Conservation (phyloP, 2,329 filamentous ascomycete genomes). For the Penicillium sumatraense region DNA sequence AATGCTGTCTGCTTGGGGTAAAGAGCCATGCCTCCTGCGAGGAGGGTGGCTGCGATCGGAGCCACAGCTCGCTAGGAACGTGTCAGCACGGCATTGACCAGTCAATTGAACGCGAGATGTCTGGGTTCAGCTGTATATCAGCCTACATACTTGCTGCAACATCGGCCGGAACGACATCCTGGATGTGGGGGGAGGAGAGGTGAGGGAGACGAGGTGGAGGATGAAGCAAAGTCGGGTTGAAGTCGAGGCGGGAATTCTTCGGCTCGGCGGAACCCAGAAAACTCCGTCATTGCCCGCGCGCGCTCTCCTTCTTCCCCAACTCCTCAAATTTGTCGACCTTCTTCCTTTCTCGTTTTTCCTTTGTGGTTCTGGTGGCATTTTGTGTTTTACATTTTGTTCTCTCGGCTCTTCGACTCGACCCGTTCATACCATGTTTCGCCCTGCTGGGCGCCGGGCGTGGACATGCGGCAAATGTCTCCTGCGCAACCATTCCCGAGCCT, state of each 20-base stretch:
- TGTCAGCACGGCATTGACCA: slow-evolving; percentile 30
- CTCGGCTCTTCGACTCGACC: slow-evolving; percentile 7
- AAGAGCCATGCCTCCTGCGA: slow-evolving; percentile 45
- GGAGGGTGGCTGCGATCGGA: slow-evolving; percentile 45
- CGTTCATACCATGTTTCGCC: slow-evolving; percentile 21
- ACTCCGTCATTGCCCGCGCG: slow-evolving; percentile 37
- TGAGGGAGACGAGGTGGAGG: slow-evolving; percentile 6
- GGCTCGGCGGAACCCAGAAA: slow-evolving; percentile 32
- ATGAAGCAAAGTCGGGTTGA: slow-evolving; percentile 26
- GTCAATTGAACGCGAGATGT: slow-evolving; percentile 16
- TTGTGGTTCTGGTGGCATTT: not conserved
- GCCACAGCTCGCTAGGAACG: slow-evolving; percentile 41
- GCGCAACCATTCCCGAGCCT: slow-evolving; percentile 31
- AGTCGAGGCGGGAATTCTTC: slow-evolving; percentile 34
- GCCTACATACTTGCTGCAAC: slow-evolving; percentile 42
- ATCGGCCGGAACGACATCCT: slow-evolving; percentile 48
- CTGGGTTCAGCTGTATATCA: not conserved
- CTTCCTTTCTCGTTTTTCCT: too few species aligned
- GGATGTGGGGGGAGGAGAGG: slow-evolving; percentile 28
- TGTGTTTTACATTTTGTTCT: slow-evolving; percentile 1
- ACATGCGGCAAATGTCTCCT: slow-evolving; percentile 46
- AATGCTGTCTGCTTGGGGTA: slow-evolving; percentile 47
- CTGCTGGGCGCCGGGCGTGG: slow-evolving; percentile 43
- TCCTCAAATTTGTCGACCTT: slow-evolving; percentile 10
- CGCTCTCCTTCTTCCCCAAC: slow-evolving; percentile 14